A percentile compares a stretch with the other conserved stretches of the same genome.
Evolutionary conservation across 768 basidiomycete species (phyloP).

Genomic region (Lyophyllum atratum): DNA sequence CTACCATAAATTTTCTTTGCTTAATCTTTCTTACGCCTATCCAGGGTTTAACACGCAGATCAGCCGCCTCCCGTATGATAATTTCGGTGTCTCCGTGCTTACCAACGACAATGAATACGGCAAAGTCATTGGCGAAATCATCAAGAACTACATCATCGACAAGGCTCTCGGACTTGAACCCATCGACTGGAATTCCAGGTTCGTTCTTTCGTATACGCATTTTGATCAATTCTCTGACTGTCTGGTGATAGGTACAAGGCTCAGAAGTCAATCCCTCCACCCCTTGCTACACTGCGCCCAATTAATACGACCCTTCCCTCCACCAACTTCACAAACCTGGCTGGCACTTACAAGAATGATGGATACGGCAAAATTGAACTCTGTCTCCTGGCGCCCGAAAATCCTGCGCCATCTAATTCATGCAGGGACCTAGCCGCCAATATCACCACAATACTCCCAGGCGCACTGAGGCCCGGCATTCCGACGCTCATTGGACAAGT

Average conservation of each 20-base stretch:
- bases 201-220: not conserved
- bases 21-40: not conserved
- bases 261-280: not conserved
- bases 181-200: slow-evolving; percentile 26
- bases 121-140: slow-evolving; percentile 13
- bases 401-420: not conserved
- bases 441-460: slow-evolving; percentile 14
- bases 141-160: slow-evolving; percentile 26
- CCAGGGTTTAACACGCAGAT: slow-evolving; percentile 11
- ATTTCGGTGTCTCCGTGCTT: slow-evolving; percentile 24
- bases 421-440: slow-evolving; percentile 9
- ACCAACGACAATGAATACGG: slow-evolving; percentile 27
- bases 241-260: not conserved
- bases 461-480: slow-evolving; percentile 9
- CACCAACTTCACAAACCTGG: slow-evolving; percentile 15
- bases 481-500: slow-evolving; percentile 19
- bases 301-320: slow-evolving; percentile 13
- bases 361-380: slow-evolving; percentile 24
- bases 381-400: slow-evolving; percentile 15
- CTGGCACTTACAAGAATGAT: slow-evolving; percentile 21
- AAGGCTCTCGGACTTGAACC: slow-evolving; percentile 18
- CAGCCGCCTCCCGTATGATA: slow-evolving; percentile 9
- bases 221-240: not conserved
- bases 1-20: not conserved
- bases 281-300: slow-evolving; percentile 13